A percentile compares a stretch with the other conserved stretches of the same genome.
Evolutionary conservation across 169 alveolate genomes (phyloP).

Genomic region (Plasmodium billcollinsi): DNA sequence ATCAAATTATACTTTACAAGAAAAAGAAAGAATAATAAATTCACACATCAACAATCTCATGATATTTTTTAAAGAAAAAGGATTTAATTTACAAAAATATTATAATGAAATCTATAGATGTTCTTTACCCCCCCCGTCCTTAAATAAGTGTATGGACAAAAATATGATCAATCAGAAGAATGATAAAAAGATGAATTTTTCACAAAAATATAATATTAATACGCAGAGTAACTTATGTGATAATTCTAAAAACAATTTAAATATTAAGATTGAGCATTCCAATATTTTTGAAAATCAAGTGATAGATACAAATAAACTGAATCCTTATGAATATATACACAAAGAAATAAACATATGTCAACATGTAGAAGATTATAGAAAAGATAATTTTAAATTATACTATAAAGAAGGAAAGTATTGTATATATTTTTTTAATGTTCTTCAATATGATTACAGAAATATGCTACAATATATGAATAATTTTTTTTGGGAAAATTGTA

Average conservation of each 20-base stretch:
- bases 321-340: conserved; percentile 10
- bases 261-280: too few species aligned
- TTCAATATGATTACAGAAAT: conserved; percentile 24
- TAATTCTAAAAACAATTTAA: too few species aligned
- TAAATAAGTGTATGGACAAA: not conserved
- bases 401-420: conserved; percentile 34
- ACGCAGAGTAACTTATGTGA: not conserved
- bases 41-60: conserved; percentile 27
- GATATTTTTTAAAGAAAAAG: conserved; percentile 37
- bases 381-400: conserved; percentile 32
- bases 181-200: too few species aligned
- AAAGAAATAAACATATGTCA: conserved; percentile 13
- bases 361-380: conserved; percentile 2
- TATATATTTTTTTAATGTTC: conserved; percentile 28
- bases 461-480: conserved; percentile 30
- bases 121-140: conserved; percentile 31
- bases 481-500: conserved; percentile 37
- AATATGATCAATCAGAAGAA: too few species aligned
- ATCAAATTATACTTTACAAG: not conserved
- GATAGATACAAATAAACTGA: not conserved
- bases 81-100: conserved; percentile 14
- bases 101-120: conserved; percentile 18
- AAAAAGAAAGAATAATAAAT: conserved; percentile 17
- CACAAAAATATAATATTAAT: too few species aligned
- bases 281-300: not conserved